Evolutionary conservation across 805 yeast genomes (phyloP), one percentile per base, ranked within the genome.

Genomic region (Monosporozyma solicola): DNA sequence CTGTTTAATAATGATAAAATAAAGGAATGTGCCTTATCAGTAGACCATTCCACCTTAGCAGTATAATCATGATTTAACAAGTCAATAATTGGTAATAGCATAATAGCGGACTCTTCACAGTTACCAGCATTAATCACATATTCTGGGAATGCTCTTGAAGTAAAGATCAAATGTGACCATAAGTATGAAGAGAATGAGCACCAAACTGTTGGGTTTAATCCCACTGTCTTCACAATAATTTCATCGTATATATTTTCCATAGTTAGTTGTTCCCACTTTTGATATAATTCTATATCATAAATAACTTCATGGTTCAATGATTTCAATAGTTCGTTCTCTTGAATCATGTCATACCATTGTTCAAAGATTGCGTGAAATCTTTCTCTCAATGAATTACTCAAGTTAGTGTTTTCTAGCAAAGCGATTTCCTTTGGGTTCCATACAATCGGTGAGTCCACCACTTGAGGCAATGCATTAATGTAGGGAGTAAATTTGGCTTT

Each of bases 141-240:
- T 51, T 82, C 79, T 0, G 97, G 97, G 65, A 90, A 90, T 1
- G 95, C 82, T 58, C 97, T 76, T 1, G 96, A 84, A 31, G 85
- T 78, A 56, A 87, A 74, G 15, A 89, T 83, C 32, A 80, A 67
- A 27, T 81, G 74, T 1, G 94, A 80, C 96, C 96, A 90, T 4
- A 85, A 63, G 62, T 83, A 90, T 5, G 83, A 82, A 1, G 80
- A 70, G 57, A 86, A 84, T 48, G 82, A 75, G 6, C 82, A 77
- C 90, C 90, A 86, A 45, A 75, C 70, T 1, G 25, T n/a, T 3
- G 51, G 49, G 1, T 25, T 47, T 25, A 35, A 22, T 11, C 49
- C 35, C 0, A 54, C 54, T 9, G 69, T 66, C 5, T 56, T 43
- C 2, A 62, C 50, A 1, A 56, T 41, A 10, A 61, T 24, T 3